phyloP scores from a whole-genome alignment of 768 basidiomycete species.

The Sporobolomyces roseus region DNA sequence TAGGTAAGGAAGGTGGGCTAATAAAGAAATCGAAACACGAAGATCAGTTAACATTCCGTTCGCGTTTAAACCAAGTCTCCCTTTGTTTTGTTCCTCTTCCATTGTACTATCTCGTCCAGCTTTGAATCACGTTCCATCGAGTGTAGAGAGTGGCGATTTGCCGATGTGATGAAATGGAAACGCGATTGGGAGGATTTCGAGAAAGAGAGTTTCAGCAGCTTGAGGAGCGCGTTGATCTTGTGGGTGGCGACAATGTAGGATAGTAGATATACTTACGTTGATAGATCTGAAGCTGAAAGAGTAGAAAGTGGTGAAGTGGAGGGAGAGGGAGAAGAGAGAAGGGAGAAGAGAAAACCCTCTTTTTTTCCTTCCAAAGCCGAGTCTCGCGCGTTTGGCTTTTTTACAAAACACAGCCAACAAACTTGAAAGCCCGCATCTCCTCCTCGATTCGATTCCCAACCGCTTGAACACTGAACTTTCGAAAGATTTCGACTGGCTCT shows the following conservation, averaged over 20 bases:
- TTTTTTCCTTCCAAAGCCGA: neutral
- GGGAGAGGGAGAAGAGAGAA: neutral
- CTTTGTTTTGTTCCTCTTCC: too few relatives aligned
- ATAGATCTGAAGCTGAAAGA: too few relatives aligned
- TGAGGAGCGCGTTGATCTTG: too few relatives aligned
- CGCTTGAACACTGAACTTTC: too few relatives aligned
- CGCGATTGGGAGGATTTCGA: neutral
- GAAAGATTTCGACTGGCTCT: too few relatives aligned
- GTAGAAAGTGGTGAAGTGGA: neutral
- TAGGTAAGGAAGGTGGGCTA: constrained; percentile 1
- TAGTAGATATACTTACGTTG: too few relatives aligned
- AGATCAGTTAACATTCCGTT: neutral
- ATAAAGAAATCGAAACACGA: neutral
- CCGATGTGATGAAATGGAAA: constrained; percentile 13
- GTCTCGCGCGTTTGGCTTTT: neutral
- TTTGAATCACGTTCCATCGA: neutral
- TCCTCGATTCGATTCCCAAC: too few relatives aligned
- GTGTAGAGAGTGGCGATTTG: constrained; percentile 1
- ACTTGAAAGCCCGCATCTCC: too few relatives aligned
- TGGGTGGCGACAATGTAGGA: too few relatives aligned
- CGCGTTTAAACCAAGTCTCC: too few relatives aligned
- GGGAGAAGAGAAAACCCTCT: neutral
- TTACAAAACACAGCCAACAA: too few relatives aligned
- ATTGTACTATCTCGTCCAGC: too few relatives aligned
- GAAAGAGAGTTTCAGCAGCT: neutral